Base-by-base conservation (phyloP, 2,329 filamentous ascomycete genomes). In the Alternaria arbusti region DNA sequence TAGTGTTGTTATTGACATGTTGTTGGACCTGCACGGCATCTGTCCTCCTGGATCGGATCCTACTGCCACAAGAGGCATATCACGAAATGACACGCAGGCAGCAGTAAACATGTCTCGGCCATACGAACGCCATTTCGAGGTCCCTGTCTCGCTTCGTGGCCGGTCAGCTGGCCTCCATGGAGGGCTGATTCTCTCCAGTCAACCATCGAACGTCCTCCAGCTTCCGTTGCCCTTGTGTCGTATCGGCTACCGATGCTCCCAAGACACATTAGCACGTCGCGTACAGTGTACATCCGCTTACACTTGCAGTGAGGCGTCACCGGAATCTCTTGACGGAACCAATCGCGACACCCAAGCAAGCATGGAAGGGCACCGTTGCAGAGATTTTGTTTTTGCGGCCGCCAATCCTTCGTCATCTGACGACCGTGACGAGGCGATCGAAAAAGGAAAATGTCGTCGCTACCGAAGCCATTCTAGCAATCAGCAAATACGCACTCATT, bases 351-450 rank as follows among this genome's bases (percentile, higher is more conserved):
- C 55, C 50, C 58, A 63, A n/a, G 20, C 49, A 51, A 22, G 28
- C 49, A 52, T 36, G 20, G 47, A 52, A 60, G 44, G 59, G 56
- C 65, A 57, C 69, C 71, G 68, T 72, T 71, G 50, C 47, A 65
- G 43, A 55, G 40, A 57, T 30, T 65, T 67, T 50, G 57, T 71
- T 72, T 73, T 74, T 69, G 57, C 59, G 65, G 68, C 64, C 61
- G 52, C 67, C 68, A 70, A 63, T 67, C 57, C 61, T 47, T 57
- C 57, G 59, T 71, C 67, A 69, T 70, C 63, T 70, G 68, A 73
- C 57, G 66, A 64, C 56, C 46, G 68, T 63, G 63, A 65, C 67
- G 67, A 60, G 44, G 23, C 49, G 49, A 25, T 44, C 13, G 32
- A 55, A 64, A 73, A 72, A 70, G 70, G 63, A 51, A 69, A 62